phyloP scores from a whole-genome alignment of 2,329 filamentous ascomycete species.

The Penicillium verrucosum region DNA sequence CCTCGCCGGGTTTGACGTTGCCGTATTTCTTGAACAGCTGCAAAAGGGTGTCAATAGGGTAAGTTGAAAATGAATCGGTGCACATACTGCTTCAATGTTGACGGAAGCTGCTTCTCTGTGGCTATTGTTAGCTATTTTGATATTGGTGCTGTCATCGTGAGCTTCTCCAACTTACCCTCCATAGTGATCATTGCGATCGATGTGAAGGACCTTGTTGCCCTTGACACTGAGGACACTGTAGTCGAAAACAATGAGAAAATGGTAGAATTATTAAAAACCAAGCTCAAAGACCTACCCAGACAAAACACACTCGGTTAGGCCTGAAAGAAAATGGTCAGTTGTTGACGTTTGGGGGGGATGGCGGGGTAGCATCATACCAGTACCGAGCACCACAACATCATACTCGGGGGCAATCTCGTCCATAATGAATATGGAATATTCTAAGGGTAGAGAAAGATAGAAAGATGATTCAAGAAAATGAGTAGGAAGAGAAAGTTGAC shows the following conservation, averaged over 20 bases:
- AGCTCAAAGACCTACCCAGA: slow-evolving; percentile 68
- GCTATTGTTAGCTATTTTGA: slow-evolving; percentile 29
- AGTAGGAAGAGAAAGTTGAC: slow-evolving; percentile 20
- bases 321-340: slow-evolving; percentile 49
- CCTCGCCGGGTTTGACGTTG: slow-evolving; percentile 71
- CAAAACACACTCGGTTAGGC: slow-evolving; percentile 97
- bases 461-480: slow-evolving; percentile 12
- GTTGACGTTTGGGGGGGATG: slow-evolving; percentile 13
- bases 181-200: slow-evolving; percentile 97
- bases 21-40: slow-evolving; percentile 97
- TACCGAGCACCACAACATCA: slow-evolving; percentile 97
- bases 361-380: slow-evolving; percentile 63
- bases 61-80: neutral
- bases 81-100: slow-evolving; percentile 84
- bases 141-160: slow-evolving; percentile 16
- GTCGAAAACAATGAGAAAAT: slow-evolving; percentile 19
- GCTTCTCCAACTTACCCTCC: slow-evolving; percentile 68
- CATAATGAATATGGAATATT: slow-evolving; percentile 57
- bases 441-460: slow-evolving; percentile 12
- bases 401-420: slow-evolving; percentile 98
- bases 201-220: slow-evolving; percentile 98
- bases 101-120: slow-evolving; percentile 87
- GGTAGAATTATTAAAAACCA: slow-evolving; percentile 15
- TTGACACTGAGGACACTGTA: slow-evolving; percentile 90
- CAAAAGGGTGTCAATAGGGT: slow-evolving; percentile 32